Conservation (phyloP, 257 asterid genomes). For the Vinca minor region DNA sequence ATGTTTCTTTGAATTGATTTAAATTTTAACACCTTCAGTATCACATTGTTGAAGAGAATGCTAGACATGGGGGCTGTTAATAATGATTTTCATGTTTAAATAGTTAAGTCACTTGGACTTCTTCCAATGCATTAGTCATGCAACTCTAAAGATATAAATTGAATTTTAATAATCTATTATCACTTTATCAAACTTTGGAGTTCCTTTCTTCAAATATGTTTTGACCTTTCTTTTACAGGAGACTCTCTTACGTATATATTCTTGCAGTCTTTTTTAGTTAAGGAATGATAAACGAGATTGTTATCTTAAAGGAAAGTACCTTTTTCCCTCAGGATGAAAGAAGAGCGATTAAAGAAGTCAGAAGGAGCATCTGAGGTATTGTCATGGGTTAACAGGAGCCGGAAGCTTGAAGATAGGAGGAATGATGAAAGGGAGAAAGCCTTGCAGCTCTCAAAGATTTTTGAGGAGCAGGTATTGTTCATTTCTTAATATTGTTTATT, state of each 20-base stretch:
- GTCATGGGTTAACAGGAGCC: constrained; percentile 76
- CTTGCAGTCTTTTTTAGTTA: background rate
- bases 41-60: background rate
- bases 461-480: constrained; percentile 96
- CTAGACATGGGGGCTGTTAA: background rate
- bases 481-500: too few relatives aligned
- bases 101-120: background rate
- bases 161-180: background rate
- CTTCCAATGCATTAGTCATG: background rate
- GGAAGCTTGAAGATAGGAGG: constrained; percentile 69
- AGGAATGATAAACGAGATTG: background rate
- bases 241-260: background rate
- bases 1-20: background rate
- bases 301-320: background rate
- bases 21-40: background rate
- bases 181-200: background rate
- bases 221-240: background rate
- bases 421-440: constrained; percentile 69
- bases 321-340: constrained; percentile 52
- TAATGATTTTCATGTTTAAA: background rate
- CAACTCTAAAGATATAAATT: too few relatives aligned
- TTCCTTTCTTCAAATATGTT: background rate
- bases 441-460: constrained; percentile 64
- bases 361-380: constrained; percentile 75
- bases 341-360: constrained; percentile 61